Evolutionary conservation across 176 grass and related monocot genomes (phyloP).

Genomic region (Rhipidocladum racemiflorum): DNA sequence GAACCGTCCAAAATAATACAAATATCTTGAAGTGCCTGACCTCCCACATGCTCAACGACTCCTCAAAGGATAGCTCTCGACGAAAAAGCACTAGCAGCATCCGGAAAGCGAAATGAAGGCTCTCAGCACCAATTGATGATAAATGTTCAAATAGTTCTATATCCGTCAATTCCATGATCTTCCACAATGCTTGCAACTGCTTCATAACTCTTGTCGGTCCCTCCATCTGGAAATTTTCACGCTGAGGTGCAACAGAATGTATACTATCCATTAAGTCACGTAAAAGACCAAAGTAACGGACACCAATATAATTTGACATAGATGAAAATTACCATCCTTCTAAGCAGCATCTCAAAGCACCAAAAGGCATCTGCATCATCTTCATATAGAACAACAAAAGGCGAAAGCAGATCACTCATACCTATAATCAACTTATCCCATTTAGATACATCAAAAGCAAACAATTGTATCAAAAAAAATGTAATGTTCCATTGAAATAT

Average conservation of each 20-base stretch:
- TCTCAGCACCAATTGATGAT: slow-evolving; percentile 85
- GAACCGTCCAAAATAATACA: slow-evolving; percentile 24
- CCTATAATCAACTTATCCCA: slow-evolving; percentile 45
- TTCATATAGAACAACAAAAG: slow-evolving; percentile 95
- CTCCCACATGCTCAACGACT: slow-evolving; percentile 93
- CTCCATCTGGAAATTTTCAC: slow-evolving; percentile 99
- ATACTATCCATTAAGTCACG: slow-evolving; percentile 24
- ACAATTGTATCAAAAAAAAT: slow-evolving; percentile 7
- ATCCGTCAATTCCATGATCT: slow-evolving; percentile 85
- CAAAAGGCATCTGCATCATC: slow-evolving; percentile 98
- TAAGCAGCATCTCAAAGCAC: slow-evolving; percentile 99
- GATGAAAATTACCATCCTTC: slow-evolving; percentile 80
- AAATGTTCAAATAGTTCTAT: slow-evolving; percentile 86
- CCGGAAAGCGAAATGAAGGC: slow-evolving; percentile 98
- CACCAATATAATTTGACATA: slow-evolving; percentile 7
- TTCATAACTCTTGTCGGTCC: slow-evolving; percentile 95
- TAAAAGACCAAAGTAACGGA: slow-evolving; percentile 19
- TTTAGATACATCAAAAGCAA: slow-evolving; percentile 35
- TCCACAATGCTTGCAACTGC: slow-evolving; percentile 93
- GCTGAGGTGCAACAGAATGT: slow-evolving; percentile 47
- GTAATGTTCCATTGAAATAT: slow-evolving; percentile 9
- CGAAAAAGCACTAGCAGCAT: slow-evolving; percentile 99
- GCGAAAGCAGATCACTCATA: slow-evolving; percentile 98
- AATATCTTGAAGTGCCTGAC: slow-evolving; percentile 46
- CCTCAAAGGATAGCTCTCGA: slow-evolving; percentile 93